A percentile compares a stretch with the other conserved stretches of the same genome.
Evolutionary conservation across 441 rosid genomes (phyloP).

Genomic region (Adansonia grandidieri): DNA sequence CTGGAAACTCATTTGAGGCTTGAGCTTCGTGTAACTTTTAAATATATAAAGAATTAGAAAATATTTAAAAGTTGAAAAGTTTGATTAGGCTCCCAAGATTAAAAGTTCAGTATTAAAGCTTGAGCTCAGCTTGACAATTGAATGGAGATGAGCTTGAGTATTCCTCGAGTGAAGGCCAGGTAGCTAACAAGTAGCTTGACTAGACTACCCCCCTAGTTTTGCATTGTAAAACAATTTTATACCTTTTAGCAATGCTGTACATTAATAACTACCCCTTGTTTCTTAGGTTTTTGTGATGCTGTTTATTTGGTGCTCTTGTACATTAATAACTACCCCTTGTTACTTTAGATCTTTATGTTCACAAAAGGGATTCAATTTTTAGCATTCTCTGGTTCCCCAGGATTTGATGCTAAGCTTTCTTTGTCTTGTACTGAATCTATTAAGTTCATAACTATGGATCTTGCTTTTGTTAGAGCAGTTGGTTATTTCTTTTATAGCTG

Average conservation of each 20-base stretch:
- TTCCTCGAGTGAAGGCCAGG: background rate
- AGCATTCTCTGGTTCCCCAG: background rate
- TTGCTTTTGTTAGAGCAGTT: slow-evolving; percentile 10
- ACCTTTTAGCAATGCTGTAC: background rate
- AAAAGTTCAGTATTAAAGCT: background rate
- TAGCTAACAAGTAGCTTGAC: background rate
- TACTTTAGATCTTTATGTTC: background rate
- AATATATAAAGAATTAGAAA: background rate
- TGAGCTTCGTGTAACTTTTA: background rate
- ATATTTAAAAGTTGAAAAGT: background rate
- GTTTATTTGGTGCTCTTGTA: background rate
- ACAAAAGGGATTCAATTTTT: background rate
- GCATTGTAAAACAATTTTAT: background rate
- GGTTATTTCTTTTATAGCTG: slow-evolving; percentile 19
- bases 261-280: background rate
- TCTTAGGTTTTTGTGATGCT: background rate
- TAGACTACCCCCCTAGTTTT: background rate
- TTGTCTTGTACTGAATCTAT: background rate
- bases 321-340: background rate
- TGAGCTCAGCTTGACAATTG: background rate
- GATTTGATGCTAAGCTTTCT: background rate
- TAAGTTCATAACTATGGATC: background rate
- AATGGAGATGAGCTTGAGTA: background rate
- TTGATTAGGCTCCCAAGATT: background rate
- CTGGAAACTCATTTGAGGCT: background rate